phyloP scores from a whole-genome alignment of 352 stramenopile species.

The Phytophthora tubulina region DNA sequence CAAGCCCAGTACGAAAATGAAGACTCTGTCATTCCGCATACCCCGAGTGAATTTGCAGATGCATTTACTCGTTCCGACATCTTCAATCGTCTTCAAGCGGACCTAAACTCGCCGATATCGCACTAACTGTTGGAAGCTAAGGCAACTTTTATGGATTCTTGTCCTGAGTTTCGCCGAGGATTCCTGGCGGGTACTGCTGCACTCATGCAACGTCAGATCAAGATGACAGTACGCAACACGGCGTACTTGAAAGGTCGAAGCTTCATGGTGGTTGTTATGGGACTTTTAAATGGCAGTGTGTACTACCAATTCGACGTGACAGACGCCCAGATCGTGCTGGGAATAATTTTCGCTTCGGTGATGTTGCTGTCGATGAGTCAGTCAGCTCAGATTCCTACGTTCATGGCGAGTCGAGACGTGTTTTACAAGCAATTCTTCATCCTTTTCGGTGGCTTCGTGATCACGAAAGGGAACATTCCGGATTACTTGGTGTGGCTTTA shows the following conservation, averaged over 20 bases:
- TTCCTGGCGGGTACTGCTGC: conserved; percentile 31
- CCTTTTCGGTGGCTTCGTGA: conserved; percentile 49
- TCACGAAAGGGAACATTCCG: conserved; percentile 51
- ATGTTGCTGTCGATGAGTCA: conserved; percentile 78
- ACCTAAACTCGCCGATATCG: conserved; percentile 10
- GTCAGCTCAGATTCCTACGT: conserved; percentile 69
- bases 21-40: conserved; percentile 5
- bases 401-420: conserved; percentile 66
- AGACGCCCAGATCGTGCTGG: conserved; percentile 54
- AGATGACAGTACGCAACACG: conserved; percentile 55
- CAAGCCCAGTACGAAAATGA: conserved; percentile 38
- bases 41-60: conserved; percentile 30
- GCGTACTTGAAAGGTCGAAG: conserved; percentile 40
- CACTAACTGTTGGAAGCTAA: conserved; percentile 40
- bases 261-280: conserved; percentile 51
- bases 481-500: conserved; percentile 40
- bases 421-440: conserved; percentile 86
- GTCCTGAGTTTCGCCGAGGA: conserved; percentile 30
- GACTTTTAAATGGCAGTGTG: conserved; percentile 38
- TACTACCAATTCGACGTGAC: conserved; percentile 53
- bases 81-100: conserved; percentile 3
- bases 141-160: conserved; percentile 78
- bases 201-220: conserved; percentile 58
- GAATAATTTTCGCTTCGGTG: conserved; percentile 76
- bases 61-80: conserved; percentile 24